Base-by-base conservation (phyloP, 345 rosid species). In the Hypericum androsaemum region DNA sequence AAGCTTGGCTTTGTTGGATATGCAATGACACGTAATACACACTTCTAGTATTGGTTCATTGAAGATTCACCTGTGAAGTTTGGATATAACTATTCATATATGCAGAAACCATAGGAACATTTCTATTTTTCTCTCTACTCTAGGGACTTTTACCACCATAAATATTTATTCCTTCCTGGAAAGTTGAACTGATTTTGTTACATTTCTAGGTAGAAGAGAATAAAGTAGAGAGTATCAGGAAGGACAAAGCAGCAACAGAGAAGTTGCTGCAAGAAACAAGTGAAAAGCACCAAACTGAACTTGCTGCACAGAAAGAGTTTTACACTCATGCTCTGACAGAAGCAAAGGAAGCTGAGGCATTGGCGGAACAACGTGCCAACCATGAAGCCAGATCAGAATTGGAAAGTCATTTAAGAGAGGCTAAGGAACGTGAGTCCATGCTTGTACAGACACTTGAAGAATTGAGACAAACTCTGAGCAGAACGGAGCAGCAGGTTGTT, bases 371-470 rank as follows among this genome's bases (percentile, higher is more conserved):
- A 66, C 92, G 84, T 61, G 89, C 82, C 51, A 83, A 88, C 71
- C 77, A 65, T 71, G 97, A 88, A 76, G 95, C 97, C 37, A 81
- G 89, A 74, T 76, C 82, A 28, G 99, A 88, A 71, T 65, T 94
- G 61, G 99, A 88, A 69, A 80, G 79, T 62, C 84, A 80, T 56
- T 74, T 88, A 52, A 81, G 88, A 71, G 97, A 80, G 85, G 95
- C 90, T 5, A 86, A 73, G 75, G 99, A 88, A 68, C 89, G 99
- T 55, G 97, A 94, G 76, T 66, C 82, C 61, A 86, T 94, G 95
- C 83, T 94, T 58, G 95, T 94, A 64, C 95, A 94, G 77, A 79
- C 89, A 28, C 83, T 94, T 52, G 95, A 94, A 63, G 97, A 94
- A 72, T 64, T 88, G 66, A 79, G 99, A 77, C 92, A 86, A 69